A percentile compares a stretch with the other conserved stretches of the same genome.
Conservation (phyloP, 2,329 filamentous ascomycete genomes). For the Verticillium klebahnii region DNA sequence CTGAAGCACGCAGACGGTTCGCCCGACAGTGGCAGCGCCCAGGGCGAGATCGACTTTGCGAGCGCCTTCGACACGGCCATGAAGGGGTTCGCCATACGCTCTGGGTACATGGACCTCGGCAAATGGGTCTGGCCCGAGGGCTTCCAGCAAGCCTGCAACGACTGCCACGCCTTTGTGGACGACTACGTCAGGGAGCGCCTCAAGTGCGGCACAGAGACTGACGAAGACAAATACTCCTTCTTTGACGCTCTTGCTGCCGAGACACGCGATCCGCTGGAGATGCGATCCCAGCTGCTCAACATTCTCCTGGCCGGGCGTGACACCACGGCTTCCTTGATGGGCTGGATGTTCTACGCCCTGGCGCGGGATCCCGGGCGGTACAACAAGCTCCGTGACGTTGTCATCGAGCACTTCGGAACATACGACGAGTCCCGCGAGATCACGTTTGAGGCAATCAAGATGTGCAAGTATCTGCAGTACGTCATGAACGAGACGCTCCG, state of each 20-base stretch:
- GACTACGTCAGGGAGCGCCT: conserved; percentile 10
- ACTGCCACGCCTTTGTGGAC: conserved; percentile 9
- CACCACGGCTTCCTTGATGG: conserved; percentile 16
- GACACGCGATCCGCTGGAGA: conserved; percentile 7
- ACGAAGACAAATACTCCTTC: conserved; percentile 9
- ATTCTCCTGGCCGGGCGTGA: conserved; percentile 17
- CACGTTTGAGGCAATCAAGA: conserved; percentile 15
- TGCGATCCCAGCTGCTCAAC: too few relatives aligned
- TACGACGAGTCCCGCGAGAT: conserved; percentile 1
- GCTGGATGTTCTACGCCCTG: conserved; percentile 16
- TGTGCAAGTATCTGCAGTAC: conserved; percentile 18
- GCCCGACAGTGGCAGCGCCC: not conserved
- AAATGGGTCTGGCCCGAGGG: conserved; percentile 8
- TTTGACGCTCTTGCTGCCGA: conserved; percentile 11
- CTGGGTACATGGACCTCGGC: conserved; percentile 7
- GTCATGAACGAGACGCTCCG: conserved; percentile 23
- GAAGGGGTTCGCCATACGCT: conserved; percentile 5
- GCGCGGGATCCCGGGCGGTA: conserved; percentile 9
- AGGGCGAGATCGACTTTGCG: not conserved
- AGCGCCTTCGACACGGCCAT: conserved; percentile 8
- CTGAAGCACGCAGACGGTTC: conserved; percentile 2
- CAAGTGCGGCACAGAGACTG: not conserved
- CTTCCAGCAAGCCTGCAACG: not conserved
- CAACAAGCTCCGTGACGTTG: conserved; percentile 11
- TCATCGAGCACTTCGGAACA: conserved; percentile 5